Base-by-base conservation (phyloP, 2,329 filamentous ascomycete species). In the Hypoxylon sp. region DNA sequence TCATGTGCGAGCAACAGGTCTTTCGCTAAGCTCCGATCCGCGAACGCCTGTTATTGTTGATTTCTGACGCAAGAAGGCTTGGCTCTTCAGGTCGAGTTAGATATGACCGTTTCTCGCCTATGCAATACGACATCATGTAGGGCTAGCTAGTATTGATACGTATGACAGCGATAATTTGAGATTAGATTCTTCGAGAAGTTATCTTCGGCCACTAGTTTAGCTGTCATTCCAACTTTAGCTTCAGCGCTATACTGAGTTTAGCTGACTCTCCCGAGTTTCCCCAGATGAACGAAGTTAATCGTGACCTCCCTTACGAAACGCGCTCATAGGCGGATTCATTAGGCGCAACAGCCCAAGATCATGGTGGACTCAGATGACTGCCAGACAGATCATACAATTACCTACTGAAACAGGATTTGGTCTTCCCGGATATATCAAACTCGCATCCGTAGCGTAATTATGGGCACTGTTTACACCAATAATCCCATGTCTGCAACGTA, bases 81-180 rank as follows among this genome's bases (percentile, higher is more conserved):
- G 59, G 57, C 64, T 7, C 44, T 35, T 37, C 44, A 51, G 25
- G 58, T 63, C 65, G 60, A 54, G 55, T 57, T 46, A 22, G 22
- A 51, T 17, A 44, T 11, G 49, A 40, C 44, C n/a, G 44, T 50
- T n/a, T 11, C 22, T 57, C 57, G 51, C 58, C 54, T 63, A 72
- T 70, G 69, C 69, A 61, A 55, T 68, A 64, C 67, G 40, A 72
- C 69, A 66, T 56, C 49, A 68, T 56, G 40, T 68, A 69, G 42
- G 69, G 67, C 66, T 72, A 61, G 42, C n/a, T 55, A 14, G 11
- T 65, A 54, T 61, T 46, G 35, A 57, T 33, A 40, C 31, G 54
- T 57, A 27, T 42, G 25, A 59, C 22, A 37, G 33, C 35, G 46
- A 51, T 58, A 58, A 40, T 33, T 51, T 61, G 33, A 55, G 13